Conservation (phyloP, 106 monocot species). For the Phalaenopsis equestris region DNA sequence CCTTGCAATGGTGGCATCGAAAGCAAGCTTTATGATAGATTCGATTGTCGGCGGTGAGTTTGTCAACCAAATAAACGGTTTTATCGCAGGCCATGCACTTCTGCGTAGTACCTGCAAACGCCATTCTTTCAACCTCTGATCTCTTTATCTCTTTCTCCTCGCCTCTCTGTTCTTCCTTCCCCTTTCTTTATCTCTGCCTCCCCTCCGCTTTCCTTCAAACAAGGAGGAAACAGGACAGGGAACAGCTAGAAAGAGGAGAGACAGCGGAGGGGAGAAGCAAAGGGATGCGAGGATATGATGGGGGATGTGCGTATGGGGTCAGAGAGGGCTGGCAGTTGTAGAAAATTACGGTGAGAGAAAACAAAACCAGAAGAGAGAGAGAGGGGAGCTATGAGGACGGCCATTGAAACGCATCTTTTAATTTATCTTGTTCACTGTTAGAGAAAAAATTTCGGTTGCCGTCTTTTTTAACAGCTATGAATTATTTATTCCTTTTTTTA, state of each 20-base stretch:
- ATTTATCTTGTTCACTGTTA: too few species aligned
- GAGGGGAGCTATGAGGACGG: neutral
- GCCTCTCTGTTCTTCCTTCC: neutral
- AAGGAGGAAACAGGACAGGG: neutral
- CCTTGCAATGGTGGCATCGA: constrained; percentile 89
- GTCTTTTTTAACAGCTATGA: too few species aligned
- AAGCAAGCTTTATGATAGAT: constrained; percentile 89
- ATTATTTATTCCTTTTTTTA: too few species aligned
- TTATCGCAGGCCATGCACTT: constrained; percentile 77
- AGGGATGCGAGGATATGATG: neutral
- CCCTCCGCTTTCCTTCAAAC: neutral
- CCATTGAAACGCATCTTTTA: neutral
- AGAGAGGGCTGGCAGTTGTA: constrained; percentile 9
- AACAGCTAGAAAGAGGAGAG: neutral
- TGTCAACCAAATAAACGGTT: constrained; percentile 89
- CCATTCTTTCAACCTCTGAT: constrained; percentile 15
- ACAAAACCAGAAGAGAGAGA: constrained; percentile 11
- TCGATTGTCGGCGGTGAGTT: constrained; percentile 79
- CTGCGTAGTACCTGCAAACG: constrained; percentile 52
- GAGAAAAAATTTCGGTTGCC: too few species aligned
- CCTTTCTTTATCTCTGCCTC: too few species aligned
- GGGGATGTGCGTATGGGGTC: neutral
- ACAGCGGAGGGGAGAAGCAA: constrained; percentile 1
- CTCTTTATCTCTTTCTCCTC: neutral
- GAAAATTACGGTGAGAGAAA: constrained; percentile 28